Base-by-base conservation (phyloP, 169 alveolate species). In the Theileria orientalis region DNA sequence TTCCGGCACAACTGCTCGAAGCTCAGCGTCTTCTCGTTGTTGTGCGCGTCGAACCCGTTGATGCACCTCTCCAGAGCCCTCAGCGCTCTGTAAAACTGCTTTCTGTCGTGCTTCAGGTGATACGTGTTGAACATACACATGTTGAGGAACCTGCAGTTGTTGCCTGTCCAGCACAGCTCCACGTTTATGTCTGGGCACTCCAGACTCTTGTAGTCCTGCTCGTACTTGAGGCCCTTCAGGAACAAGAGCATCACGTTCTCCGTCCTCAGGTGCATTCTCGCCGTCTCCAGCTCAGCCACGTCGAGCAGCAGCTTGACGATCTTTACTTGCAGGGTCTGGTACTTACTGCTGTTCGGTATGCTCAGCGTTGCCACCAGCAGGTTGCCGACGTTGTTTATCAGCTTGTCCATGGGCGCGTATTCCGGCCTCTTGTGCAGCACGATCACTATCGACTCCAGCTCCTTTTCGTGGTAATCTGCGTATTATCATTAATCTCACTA, bases 71-170 rank as follows among this genome's bases (percentile, higher is more conserved):
- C 61, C 13, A 51, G 33, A 51, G 25, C 13, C 13, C 61, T 51
- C 29, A 62, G 47, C 13, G 66, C 80, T 2, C 86, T 66, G 74
- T 61, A 76, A 2, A 76, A 49, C 74, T 76, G 86, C 42, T 40
- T 30, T 35, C 57, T 23, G 25, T 76, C 73, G 67, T 47, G 59
- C 71, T 60, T 67, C 23, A 76, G 74, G 41, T 61, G 68, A 21
- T 59, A 74, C 2, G 75, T 76, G 67, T 76, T 75, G 60, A 57
- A 76, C 73, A 76, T 76, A 40, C 86, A 76, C 25, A 67, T 44
- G 74, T 27, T 49, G 23, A 74, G 57, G 60, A 74, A 74, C 11
- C 21, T 47, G 44, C 54, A 69, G 25, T 64, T 63, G 25, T 59
- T 46, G 14, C 83, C 83, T 23, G 47, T 64, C 37, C 69, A 74